Base-by-base conservation (phyloP, 139 green algal species). In the Haematococcus lacustris region DNA sequence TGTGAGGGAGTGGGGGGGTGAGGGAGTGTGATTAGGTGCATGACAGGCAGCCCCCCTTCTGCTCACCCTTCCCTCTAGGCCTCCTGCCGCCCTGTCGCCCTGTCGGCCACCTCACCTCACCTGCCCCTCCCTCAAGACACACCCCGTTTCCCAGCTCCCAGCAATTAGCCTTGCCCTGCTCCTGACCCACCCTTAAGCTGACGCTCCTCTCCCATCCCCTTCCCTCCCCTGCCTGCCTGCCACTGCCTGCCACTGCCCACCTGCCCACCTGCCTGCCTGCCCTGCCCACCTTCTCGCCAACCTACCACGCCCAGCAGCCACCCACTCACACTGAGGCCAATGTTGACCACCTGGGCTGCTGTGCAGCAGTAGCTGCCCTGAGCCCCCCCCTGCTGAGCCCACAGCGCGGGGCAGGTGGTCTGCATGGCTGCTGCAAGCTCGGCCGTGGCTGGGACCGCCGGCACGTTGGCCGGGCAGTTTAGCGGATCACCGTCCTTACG, bases 351-450 rank as follows among this genome's bases (percentile, higher is more conserved):
- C 73, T 97, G 91, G 38, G 88, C 74, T 65, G 87, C 68, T 0
- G 83, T 91, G 81, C 91, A 97, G 86, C 91, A 97, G 57, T 90
- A 88, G 9, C 53, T 39, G 0, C 83, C 83, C 3, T 65, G 40
- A 3, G 37, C 50, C 0, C 76, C 75, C 23, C 79, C 81, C 41
- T 61, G n/a, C 28, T 85, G 80, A 2, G 75, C 68, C 68, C 82
- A 88, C n/a, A 97, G 77, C 35, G 82, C 79, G 13, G 91, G 91
- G 69, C 91, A 97, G 38, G 71, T 77, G 1, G 53, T 23, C 51
- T 76, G 73, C 67, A 90, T 74, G n/a, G 63, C 68, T 0, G 43
- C 26, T 5, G 74, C 80, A 7, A 84, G 67, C 9, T 79, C 63
- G 80, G 73, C 50, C 59, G 75, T 64, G 63, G 85, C 78, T 3